These are phyloP conservation scores for Candida vartiovaarae DNA, from an alignment of 805 yeast genomes.

Conservation along the genomic window DNA sequence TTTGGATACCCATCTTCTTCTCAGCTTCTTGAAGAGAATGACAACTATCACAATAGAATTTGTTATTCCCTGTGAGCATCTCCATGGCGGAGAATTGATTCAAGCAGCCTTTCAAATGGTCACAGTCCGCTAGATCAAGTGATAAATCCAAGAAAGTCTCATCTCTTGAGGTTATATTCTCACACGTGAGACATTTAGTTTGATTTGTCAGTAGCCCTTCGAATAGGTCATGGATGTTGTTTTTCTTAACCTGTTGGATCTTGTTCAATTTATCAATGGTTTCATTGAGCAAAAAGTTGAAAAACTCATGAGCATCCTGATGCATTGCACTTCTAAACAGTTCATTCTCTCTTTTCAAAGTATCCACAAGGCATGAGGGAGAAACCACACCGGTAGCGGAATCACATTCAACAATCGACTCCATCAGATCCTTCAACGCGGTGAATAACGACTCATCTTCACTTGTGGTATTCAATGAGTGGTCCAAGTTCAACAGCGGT, in stretches of 20 bases:
- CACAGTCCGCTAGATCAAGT: conserved; percentile 71
- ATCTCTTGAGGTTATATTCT: conserved; percentile 69
- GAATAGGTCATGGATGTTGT: conserved; percentile 64
- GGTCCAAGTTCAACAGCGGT: conserved; percentile 79
- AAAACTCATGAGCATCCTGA: conserved; percentile 97
- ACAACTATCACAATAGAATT: conserved; percentile 89
- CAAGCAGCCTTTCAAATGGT: conserved; percentile 69
- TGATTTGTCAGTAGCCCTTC: conserved; percentile 83
- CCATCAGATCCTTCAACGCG: conserved; percentile 79
- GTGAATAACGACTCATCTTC: conserved; percentile 47
- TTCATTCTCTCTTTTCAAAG: conserved; percentile 74
- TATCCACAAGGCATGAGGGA: conserved; percentile 66
- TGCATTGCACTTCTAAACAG: conserved; percentile 89
- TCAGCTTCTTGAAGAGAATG: conserved; percentile 91
- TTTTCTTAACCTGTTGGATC: conserved; percentile 22
- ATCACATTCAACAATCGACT: conserved; percentile 66
- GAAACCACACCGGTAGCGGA: conserved; percentile 77
- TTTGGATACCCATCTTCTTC: conserved; percentile 74
- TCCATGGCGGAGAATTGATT: conserved; percentile 82
- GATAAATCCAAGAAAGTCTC: conserved; percentile 85
- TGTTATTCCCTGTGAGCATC: conserved; percentile 77
- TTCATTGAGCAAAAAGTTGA: conserved; percentile 80
- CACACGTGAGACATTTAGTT: conserved; percentile 87
- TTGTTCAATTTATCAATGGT: conserved; percentile 38
- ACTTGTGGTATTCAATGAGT: conserved; percentile 46